Percentiles rank a stretch among this genome's conserved stretches.
These are phyloP conservation scores for Guadua angustifolia DNA, from an alignment of 176 grass and related monocot species.

Conservation along the genomic window DNA sequence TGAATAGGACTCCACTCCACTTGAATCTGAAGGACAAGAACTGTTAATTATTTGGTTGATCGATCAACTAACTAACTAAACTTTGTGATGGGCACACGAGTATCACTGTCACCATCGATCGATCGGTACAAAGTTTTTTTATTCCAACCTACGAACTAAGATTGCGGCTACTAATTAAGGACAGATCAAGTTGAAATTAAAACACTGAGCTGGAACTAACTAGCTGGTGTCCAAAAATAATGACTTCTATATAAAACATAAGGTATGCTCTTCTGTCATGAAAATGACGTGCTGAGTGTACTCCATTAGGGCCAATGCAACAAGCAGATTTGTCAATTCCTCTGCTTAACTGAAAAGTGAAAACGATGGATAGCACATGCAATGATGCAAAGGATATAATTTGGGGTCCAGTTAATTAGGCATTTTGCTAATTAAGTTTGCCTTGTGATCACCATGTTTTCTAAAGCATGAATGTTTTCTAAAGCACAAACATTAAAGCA, in stretches of 20 bases:
- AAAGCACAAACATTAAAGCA: too few species aligned
- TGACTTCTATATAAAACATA: background rate
- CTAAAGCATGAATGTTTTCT: too few species aligned
- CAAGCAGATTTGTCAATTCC: background rate
- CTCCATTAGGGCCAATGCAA: too few species aligned
- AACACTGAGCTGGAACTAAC: background rate
- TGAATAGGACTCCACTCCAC: background rate
- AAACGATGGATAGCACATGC: background rate
- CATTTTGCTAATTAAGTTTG: background rate
- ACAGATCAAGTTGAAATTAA: slow-evolving; percentile 23
- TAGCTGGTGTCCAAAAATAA: background rate
- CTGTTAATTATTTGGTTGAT: background rate
- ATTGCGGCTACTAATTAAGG: slow-evolving; percentile 46
- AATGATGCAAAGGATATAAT: background rate
- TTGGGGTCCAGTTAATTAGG: background rate
- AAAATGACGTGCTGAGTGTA: slow-evolving; percentile 5
- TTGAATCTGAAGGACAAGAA: background rate
- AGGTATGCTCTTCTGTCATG: background rate
- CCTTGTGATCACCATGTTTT: background rate
- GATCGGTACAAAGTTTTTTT: background rate
- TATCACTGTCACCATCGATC: background rate
- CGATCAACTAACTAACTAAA: background rate
- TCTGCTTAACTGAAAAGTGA: background rate
- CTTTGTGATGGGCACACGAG: background rate
- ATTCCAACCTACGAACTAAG: slow-evolving; percentile 19